Percentiles rank a stretch among this genome's conserved stretches.
Evolutionary conservation across 2,329 filamentous ascomycete genomes (phyloP).

Genomic region (Cordyceps militaris): DNA sequence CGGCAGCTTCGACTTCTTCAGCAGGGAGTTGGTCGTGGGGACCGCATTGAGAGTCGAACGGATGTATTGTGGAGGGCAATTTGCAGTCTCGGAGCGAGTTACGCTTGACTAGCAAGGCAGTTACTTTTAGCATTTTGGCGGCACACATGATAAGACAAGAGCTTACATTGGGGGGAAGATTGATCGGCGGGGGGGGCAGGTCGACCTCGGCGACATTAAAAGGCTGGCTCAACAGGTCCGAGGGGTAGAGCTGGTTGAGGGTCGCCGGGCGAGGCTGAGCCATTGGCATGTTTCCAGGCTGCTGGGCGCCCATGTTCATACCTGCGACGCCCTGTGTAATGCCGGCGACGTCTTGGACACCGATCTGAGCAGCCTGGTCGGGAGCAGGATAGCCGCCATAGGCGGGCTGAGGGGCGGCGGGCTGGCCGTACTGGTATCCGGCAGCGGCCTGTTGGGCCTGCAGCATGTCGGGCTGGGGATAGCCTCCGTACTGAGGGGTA

Average conservation of each 20-base stretch:
- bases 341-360: slow-evolving; percentile 49
- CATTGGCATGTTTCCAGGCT: slow-evolving; percentile 41
- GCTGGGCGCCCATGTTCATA: slow-evolving; percentile 64
- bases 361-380: slow-evolving; percentile 42
- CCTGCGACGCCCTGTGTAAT: slow-evolving; percentile 80
- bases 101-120: slow-evolving; percentile 61
- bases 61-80: slow-evolving; percentile 89
- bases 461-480: slow-evolving; percentile 46
- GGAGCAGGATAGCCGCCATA: slow-evolving; percentile 61
- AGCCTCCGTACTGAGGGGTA: slow-evolving; percentile 50
- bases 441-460: slow-evolving; percentile 22
- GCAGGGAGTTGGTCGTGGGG: slow-evolving; percentile 81
- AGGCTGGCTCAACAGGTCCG: slow-evolving; percentile 84
- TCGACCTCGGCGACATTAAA: slow-evolving; percentile 93
- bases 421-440: slow-evolving; percentile 36
- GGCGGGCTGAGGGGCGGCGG: slow-evolving; percentile 31
- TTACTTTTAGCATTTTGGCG: slow-evolving; percentile 32
- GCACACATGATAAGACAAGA: background rate
- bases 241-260: slow-evolving; percentile 86
- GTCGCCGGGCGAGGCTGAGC: slow-evolving; percentile 38
- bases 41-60: slow-evolving; percentile 92
- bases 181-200: slow-evolving; percentile 80
- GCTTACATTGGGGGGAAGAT: slow-evolving; percentile 86
- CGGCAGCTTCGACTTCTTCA: slow-evolving; percentile 95
- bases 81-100: slow-evolving; percentile 83